Evolutionary conservation across 805 yeast genomes (phyloP).

Genomic region (Candida quercuum): DNA sequence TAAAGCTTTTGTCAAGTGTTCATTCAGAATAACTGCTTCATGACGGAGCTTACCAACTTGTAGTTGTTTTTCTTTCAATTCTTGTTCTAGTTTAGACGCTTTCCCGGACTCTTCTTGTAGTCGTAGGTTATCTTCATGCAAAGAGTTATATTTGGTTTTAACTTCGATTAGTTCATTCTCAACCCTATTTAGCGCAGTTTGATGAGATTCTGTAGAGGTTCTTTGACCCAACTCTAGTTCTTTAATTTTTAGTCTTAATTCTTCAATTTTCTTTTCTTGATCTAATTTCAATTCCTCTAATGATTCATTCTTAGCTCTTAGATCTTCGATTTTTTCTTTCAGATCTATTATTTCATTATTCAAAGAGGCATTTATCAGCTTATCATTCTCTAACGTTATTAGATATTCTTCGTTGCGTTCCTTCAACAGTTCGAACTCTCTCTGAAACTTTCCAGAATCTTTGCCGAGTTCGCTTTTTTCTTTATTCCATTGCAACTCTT

Average conservation of each 20-base stretch:
- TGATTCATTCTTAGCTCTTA: slow-evolving; percentile 1
- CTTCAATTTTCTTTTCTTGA: slow-evolving; percentile 2
- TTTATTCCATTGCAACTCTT: slow-evolving; percentile 12
- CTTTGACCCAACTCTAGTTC: slow-evolving; percentile 4
- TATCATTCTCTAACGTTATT: slow-evolving; percentile 33
- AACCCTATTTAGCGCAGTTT: slow-evolving; percentile 2
- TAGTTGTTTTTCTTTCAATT: slow-evolving; percentile 63
- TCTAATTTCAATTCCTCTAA: not conserved
- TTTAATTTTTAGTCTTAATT: not conserved
- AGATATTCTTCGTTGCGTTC: slow-evolving; percentile 30
- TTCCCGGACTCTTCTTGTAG: slow-evolving; percentile 19
- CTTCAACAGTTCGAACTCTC: slow-evolving; percentile 34
- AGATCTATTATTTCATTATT: slow-evolving; percentile 35
- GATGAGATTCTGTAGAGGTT: slow-evolving; percentile 3
- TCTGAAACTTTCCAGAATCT: slow-evolving; percentile 25
- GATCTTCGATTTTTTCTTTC: slow-evolving; percentile 16
- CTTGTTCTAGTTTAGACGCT: slow-evolving; percentile 41
- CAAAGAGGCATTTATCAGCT: slow-evolving; percentile 27
- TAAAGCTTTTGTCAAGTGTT: slow-evolving; percentile 90
- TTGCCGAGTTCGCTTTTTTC: slow-evolving; percentile 9
- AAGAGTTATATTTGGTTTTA: slow-evolving; percentile 17
- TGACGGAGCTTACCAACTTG: slow-evolving; percentile 88
- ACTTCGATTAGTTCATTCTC: slow-evolving; percentile 24
- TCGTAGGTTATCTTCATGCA: slow-evolving; percentile 21
- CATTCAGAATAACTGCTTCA: slow-evolving; percentile 89